Conservation (phyloP, 108 stramenopile genomes). For the Discostella pseudostelligera region DNA sequence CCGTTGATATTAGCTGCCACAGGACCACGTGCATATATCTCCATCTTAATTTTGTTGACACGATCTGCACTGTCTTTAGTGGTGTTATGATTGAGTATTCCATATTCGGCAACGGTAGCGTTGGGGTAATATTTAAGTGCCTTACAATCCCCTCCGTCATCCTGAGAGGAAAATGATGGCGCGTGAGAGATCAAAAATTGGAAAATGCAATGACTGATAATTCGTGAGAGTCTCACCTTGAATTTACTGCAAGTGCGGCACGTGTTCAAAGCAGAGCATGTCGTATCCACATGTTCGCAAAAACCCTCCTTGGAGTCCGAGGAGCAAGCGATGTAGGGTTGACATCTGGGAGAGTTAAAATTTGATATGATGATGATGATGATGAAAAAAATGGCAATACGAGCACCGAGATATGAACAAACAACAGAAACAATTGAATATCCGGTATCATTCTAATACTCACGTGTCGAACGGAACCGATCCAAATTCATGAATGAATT, state of each 20-base stretch:
- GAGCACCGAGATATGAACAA: background rate
- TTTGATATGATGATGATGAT: too few species aligned
- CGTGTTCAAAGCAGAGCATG: constrained; percentile 61
- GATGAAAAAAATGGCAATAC: background rate
- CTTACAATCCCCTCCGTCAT: constrained; percentile 39
- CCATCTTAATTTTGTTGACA: constrained; percentile 41
- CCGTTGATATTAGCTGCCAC: constrained; percentile 86
- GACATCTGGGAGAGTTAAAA: constrained; percentile 35
- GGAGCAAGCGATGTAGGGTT: constrained; percentile 86
- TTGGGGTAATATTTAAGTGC: constrained; percentile 75
- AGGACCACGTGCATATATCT: constrained; percentile 90
- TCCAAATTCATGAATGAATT: constrained; percentile 71
- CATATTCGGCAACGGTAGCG: constrained; percentile 43
- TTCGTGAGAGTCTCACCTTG: constrained; percentile 33
- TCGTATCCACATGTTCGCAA: constrained; percentile 78
- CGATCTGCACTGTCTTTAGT: constrained; percentile 7
- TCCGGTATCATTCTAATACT: background rate
- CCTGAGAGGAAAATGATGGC: constrained; percentile 52
- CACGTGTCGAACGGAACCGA: constrained; percentile 50
- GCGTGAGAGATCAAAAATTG: constrained; percentile 15
- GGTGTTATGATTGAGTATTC: background rate
- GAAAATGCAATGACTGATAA: background rate
- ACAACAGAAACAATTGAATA: background rate
- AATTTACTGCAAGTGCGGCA: constrained; percentile 54
- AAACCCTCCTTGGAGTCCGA: constrained; percentile 69